Conservation (phyloP, 2,329 filamentous ascomycete genomes). For the Stagonosporopsis cucurbitacearum region DNA sequence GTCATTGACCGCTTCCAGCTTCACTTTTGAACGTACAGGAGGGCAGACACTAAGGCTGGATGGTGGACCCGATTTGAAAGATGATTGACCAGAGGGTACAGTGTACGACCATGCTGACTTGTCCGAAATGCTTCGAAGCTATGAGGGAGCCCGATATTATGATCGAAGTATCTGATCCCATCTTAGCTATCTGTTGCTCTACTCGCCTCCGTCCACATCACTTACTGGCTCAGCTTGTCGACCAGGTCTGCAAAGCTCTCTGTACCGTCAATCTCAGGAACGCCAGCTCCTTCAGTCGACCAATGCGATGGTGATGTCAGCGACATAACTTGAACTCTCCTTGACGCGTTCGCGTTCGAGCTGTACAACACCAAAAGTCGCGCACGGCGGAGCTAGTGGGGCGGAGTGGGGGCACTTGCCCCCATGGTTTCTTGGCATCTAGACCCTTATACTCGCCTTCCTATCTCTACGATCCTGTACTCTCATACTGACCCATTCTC, state of each 20-base stretch:
- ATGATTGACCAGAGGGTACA: slow-evolving; percentile 69
- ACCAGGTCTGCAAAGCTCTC: slow-evolving; percentile 70
- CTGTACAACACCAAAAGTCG: slow-evolving; percentile 12
- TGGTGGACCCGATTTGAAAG: slow-evolving; percentile 69
- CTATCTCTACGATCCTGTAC: not conserved
- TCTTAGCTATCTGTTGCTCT: slow-evolving; percentile 28
- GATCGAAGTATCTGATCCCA: slow-evolving; percentile 52
- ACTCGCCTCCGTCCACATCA: slow-evolving; percentile 3
- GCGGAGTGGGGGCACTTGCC: slow-evolving; percentile 1
- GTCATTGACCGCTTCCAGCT: not conserved
- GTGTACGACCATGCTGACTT: slow-evolving; percentile 63
- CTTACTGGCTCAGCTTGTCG: slow-evolving; percentile 65
- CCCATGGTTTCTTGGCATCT: slow-evolving; percentile 28
- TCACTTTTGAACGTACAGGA: slow-evolving; percentile 64
- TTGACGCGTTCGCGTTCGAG: slow-evolving; percentile 9
- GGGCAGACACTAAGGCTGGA: slow-evolving; percentile 72
- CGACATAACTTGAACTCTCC: slow-evolving; percentile 30
- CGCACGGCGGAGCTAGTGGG: slow-evolving; percentile 13
- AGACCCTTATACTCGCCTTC: slow-evolving; percentile 9
- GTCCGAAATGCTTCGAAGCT: slow-evolving; percentile 77
- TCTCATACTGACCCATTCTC: not conserved
- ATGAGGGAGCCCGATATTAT: slow-evolving; percentile 68
- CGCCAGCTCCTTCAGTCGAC: slow-evolving; percentile 41
- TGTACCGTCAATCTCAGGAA: slow-evolving; percentile 64
- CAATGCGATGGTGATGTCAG: slow-evolving; percentile 38